These are phyloP conservation scores for Ascochyta lentis DNA, from an alignment of 2,329 filamentous ascomycete genomes.

Conservation along the genomic window DNA sequence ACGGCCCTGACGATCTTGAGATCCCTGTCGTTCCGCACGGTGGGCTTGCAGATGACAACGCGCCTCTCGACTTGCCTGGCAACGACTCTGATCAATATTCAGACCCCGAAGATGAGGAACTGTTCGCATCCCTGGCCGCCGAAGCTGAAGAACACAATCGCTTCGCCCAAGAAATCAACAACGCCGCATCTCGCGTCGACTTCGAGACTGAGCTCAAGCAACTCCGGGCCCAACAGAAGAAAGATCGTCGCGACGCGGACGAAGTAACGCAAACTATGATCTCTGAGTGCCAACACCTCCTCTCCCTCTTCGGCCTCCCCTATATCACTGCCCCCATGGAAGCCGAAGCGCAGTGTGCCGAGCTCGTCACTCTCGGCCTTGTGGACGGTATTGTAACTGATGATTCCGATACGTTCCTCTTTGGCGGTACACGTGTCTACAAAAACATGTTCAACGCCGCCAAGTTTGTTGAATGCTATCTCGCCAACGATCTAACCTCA, in stretches of 20 bases:
- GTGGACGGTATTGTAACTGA: conserved; percentile 98
- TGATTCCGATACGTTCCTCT: conserved; percentile 95
- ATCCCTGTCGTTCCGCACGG: conserved; percentile 40
- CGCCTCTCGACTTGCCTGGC: conserved; percentile 33
- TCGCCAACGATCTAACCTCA: conserved; percentile 80
- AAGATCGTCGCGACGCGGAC: conserved; percentile 92
- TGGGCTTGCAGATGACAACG: conserved; percentile 40
- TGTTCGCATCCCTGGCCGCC: conserved; percentile 82
- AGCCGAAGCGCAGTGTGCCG: conserved; percentile 95
- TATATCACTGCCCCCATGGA: conserved; percentile 99
- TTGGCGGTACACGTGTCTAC: conserved; percentile 94
- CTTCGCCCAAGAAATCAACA: conserved; percentile 87
- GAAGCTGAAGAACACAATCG: conserved; percentile 94
- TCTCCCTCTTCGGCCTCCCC: conserved; percentile 89
- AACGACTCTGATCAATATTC: conserved; percentile 59
- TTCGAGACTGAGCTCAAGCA: conserved; percentile 89
- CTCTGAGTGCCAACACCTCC: conserved; percentile 88
- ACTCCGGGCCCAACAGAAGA: conserved; percentile 92
- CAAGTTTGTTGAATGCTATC: conserved; percentile 97
- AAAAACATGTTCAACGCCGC: conserved; percentile 99
- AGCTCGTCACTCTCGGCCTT: conserved; percentile 82
- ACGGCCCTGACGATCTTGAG: conserved; percentile 39
- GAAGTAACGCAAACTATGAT: conserved; percentile 98
- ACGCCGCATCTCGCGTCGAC: conserved; percentile 70
- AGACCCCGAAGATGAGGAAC: conserved; percentile 89